These are phyloP conservation scores for Penicillium thymicola DNA, from an alignment of 2,329 filamentous ascomycete genomes.

Conservation along the genomic window DNA sequence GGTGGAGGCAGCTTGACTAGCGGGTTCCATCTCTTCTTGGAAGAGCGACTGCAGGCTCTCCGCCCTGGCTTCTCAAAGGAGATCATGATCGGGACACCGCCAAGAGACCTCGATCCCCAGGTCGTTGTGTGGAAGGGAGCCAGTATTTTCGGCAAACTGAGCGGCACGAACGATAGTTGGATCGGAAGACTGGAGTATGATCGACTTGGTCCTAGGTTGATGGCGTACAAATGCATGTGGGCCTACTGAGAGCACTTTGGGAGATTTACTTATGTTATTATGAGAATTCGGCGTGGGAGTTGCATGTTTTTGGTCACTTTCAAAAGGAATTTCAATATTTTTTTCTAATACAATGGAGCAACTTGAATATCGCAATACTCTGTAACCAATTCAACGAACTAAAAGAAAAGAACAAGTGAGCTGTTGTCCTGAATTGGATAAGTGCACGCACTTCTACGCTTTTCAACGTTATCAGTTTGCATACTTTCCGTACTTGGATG, in stretches of 20 bases:
- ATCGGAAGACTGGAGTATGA: conserved; percentile 86
- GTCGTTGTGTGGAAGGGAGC: conserved; percentile 98
- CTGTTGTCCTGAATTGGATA: background rate
- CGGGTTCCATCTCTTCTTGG: conserved; percentile 75
- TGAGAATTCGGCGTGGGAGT: conserved; percentile 22
- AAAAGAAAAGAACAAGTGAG: background rate
- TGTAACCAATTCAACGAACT: background rate
- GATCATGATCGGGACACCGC: conserved; percentile 66
- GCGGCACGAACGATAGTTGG: conserved; percentile 89
- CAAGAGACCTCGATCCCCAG: conserved; percentile 91
- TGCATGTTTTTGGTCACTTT: conserved; percentile 3
- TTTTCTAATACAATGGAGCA: conserved; percentile 2
- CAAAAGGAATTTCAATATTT: background rate
- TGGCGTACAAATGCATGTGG: conserved; percentile 78
- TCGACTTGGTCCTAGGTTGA: conserved; percentile 71
- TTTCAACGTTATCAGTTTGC: too few relatives aligned
- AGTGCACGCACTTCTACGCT: background rate
- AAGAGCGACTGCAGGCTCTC: conserved; percentile 71
- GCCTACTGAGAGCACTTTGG: conserved; percentile 44
- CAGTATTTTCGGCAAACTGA: conserved; percentile 89
- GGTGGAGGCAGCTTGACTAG: conserved; percentile 80
- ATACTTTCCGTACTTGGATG: background rate
- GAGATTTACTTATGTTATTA: conserved; percentile 7
- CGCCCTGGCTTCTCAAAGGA: conserved; percentile 62
- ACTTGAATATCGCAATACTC: background rate